Base-by-base conservation (phyloP, 345 rosid genomes). In the Dipteronia sinensis region DNA sequence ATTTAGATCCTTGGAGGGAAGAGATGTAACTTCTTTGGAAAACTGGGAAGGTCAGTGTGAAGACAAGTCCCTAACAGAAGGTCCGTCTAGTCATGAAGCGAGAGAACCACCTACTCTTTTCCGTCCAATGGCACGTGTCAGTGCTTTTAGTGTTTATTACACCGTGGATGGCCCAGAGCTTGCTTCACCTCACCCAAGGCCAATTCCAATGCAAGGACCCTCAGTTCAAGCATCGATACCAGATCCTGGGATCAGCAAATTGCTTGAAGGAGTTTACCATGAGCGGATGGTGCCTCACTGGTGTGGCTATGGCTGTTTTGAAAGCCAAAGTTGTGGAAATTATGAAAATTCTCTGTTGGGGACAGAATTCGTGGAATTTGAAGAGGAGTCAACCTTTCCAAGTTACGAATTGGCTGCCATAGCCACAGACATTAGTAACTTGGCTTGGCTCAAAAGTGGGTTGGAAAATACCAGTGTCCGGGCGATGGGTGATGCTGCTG, bases 401-500 rank as follows among this genome's bases (percentile, higher is more conserved):
- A 91, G 86, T 77, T 90, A 81, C 61, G 97, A 94, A 77, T 84
- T 94, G 89, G 96, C 96, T 73, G 85, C 94, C 20, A 86, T 92
- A 77, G 90, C 93, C 51, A 86, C 96, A 19, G 94, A 92, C 61
- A 92, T 92, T 75, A 91, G 97, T 79, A 92, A 89, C 75, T 83
- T 87, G 20, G 98, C 96, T 69, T 94, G 97, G 98, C 81, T 92
- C 59, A 90, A 88, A 78, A 92, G 97, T 67, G 97, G 97, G 47
- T 81, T 94, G 84, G 91, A 90, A 73, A 89, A 84, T 81, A 87
- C 85, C 49, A 88, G 80, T 76, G 82, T 83, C 27, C 73, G 73
- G 78, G 80, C 65, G 25, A 86, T 84, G 89, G 91, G 85, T 69
- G 88, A 85, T 74, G 78, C 86, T n/a, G 79, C 80, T 72, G 82